Conservation (phyloP, 73 alveolate species). For the Strombidium stylifer region DNA sequence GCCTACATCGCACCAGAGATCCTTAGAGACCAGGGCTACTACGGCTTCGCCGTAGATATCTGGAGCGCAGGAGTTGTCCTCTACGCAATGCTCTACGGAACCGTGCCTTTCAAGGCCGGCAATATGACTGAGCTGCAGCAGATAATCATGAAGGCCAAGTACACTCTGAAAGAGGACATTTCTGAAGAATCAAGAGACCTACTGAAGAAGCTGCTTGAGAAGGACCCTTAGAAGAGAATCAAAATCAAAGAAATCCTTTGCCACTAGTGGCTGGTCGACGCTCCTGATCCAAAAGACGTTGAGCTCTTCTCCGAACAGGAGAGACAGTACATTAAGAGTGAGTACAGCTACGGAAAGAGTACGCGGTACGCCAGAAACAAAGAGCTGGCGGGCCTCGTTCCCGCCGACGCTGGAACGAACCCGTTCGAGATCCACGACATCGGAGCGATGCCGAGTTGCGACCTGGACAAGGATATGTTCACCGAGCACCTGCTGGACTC, state of each 20-base stretch:
- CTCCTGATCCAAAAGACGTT: slow-evolving; percentile 3
- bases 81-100: slow-evolving; percentile 83
- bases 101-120: slow-evolving; percentile 85
- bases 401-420: too few species aligned
- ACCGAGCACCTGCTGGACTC: slow-evolving; percentile 62
- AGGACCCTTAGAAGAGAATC: slow-evolving; percentile 77
- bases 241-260: slow-evolving; percentile 62
- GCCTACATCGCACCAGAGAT: slow-evolving; percentile 91
- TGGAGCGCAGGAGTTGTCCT: slow-evolving; percentile 89
- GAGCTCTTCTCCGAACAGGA: slow-evolving; percentile 64
- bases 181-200: slow-evolving; percentile 72
- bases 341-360: slow-evolving; percentile 48
- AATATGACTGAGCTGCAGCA: slow-evolving; percentile 75
- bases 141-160: slow-evolving; percentile 70
- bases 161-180: slow-evolving; percentile 61
- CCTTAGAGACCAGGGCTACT: slow-evolving; percentile 73
- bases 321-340: slow-evolving; percentile 32
- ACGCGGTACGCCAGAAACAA: slow-evolving; percentile 23
- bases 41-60: slow-evolving; percentile 83
- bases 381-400: not conserved
- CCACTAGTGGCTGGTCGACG: slow-evolving; percentile 79
- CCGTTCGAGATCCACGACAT: too few species aligned
- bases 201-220: slow-evolving; percentile 58
- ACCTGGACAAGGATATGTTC: slow-evolving; percentile 37
- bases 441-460: not conserved